Evolutionary conservation across 805 yeast species (phyloP).

Genomic region (Cyberlindnera americana): DNA sequence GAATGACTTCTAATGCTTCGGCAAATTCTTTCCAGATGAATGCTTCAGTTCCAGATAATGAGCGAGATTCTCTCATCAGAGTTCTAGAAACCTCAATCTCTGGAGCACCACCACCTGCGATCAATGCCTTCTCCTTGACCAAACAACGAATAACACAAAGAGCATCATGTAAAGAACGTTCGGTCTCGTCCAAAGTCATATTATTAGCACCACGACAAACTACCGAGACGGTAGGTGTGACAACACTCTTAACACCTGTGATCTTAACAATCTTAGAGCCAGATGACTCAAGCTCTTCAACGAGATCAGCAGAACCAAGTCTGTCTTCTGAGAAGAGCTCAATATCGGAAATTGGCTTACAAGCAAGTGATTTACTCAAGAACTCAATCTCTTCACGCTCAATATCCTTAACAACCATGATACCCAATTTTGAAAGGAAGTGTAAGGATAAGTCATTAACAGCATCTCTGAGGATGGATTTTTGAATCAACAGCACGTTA

Average conservation of each 20-base stretch:
- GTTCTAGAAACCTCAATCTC: constrained; percentile 97
- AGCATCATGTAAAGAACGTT: constrained; percentile 96
- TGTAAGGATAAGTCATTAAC: constrained; percentile 89
- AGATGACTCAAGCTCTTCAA: constrained; percentile 60
- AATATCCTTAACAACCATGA: constrained; percentile 91
- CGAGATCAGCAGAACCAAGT: constrained; percentile 85
- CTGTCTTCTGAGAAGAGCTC: constrained; percentile 92
- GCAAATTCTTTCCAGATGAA: constrained; percentile 53
- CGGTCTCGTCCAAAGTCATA: constrained; percentile 91
- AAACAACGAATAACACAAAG: constrained; percentile 83
- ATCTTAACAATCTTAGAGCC: constrained; percentile 75
- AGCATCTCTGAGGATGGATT: constrained; percentile 85
- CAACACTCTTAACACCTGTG: constrained; percentile 74
- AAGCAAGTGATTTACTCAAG: constrained; percentile 74
- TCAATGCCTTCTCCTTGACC: constrained; percentile 85
- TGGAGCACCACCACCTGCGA: constrained; percentile 99
- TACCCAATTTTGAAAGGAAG: constrained; percentile 87
- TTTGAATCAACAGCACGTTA: constrained; percentile 84
- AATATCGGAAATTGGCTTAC: constrained; percentile 94
- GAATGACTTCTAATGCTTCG: constrained; percentile 88
- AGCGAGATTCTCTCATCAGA: constrained; percentile 87
- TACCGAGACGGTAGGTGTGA: constrained; percentile 82
- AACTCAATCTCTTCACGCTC: constrained; percentile 98
- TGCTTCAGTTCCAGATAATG: constrained; percentile 88
- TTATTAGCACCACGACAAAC: constrained; percentile 93